phyloP scores from a whole-genome alignment of 257 asterid genomes.

The Solanum habrochaites region DNA sequence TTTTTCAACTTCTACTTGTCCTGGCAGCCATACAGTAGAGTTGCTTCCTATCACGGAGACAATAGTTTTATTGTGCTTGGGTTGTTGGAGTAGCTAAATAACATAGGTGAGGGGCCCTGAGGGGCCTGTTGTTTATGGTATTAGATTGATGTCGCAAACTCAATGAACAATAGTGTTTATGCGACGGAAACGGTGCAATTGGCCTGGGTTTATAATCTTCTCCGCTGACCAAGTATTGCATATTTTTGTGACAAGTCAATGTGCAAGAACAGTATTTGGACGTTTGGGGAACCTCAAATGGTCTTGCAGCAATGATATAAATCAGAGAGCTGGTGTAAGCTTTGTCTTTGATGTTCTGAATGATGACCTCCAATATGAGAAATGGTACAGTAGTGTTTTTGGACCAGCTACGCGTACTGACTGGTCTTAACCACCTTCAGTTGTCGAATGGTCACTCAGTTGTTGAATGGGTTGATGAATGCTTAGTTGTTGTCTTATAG shows the following conservation, averaged over 20 bases:
- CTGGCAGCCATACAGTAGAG: not conserved
- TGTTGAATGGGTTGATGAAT: not conserved
- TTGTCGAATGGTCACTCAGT: not conserved
- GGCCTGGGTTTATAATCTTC: too few species aligned
- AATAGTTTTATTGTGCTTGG: not conserved
- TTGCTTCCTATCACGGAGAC: not conserved
- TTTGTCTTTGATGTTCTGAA: not conserved
- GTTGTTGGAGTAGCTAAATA: not conserved
- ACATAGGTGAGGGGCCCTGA: not conserved
- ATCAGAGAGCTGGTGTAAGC: not conserved
- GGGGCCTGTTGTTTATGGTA: not conserved
- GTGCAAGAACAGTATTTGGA: not conserved
- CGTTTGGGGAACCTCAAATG: not conserved
- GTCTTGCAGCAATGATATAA: not conserved
- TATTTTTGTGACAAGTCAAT: not conserved
- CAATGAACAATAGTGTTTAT: too few species aligned
- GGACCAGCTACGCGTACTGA: not conserved
- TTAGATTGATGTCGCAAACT: too few species aligned
- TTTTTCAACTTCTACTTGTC: not conserved
- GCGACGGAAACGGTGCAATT: too few species aligned
- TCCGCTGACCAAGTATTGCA: too few species aligned
- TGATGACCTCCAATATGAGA: not conserved
- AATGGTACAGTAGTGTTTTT: not conserved
- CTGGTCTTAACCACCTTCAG: too few species aligned
- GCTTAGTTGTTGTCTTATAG: not conserved